Percentiles rank a stretch among this genome's conserved stretches.
Conservation (phyloP, 2,329 filamentous ascomycete species). For the Piedraia hortae region DNA sequence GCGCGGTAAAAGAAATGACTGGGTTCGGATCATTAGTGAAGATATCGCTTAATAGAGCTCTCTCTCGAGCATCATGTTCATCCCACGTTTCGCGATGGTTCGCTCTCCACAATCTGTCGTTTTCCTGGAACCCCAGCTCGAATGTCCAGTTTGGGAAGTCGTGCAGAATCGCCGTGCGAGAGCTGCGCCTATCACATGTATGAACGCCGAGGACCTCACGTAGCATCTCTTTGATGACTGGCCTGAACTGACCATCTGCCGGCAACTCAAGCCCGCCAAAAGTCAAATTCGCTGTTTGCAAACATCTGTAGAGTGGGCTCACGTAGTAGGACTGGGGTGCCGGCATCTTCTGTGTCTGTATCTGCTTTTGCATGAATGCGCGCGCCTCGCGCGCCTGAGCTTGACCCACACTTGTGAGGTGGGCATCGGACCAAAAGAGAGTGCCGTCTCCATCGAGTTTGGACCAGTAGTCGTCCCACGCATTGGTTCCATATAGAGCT, state of each 20-base stretch:
- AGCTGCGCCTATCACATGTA: slow-evolving; percentile 37
- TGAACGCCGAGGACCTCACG: slow-evolving; percentile 40
- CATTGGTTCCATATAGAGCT: slow-evolving; percentile 36
- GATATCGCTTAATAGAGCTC: slow-evolving; percentile 23
- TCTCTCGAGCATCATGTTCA: slow-evolving; percentile 13
- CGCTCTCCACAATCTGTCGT: slow-evolving; percentile 25
- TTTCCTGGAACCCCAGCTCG: slow-evolving; percentile 33
- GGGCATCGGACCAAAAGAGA: slow-evolving; percentile 33
- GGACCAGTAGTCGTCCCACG: slow-evolving; percentile 42
- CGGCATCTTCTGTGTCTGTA: slow-evolving; percentile 27
- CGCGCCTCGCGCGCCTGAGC: slow-evolving; percentile 30
- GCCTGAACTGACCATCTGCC: slow-evolving; percentile 23
- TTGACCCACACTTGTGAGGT: slow-evolving; percentile 29
- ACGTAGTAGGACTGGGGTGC: slow-evolving; percentile 36
- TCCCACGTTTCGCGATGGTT: slow-evolving; percentile 21
- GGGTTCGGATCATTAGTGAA: slow-evolving; percentile 21
- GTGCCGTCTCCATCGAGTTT: slow-evolving; percentile 35
- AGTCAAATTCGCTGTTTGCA: slow-evolving; percentile 33
- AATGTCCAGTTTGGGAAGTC: slow-evolving; percentile 27
- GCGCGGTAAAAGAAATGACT: slow-evolving; percentile 27
- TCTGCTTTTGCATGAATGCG: slow-evolving; percentile 28
- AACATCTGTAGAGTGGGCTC: slow-evolving; percentile 34
- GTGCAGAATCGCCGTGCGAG: slow-evolving; percentile 24
- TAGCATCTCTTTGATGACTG: slow-evolving; percentile 32
- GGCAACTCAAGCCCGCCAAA: slow-evolving; percentile 29